Conservation (phyloP, 2,329 filamentous ascomycete genomes). For the Pseudonectria buxi region DNA sequence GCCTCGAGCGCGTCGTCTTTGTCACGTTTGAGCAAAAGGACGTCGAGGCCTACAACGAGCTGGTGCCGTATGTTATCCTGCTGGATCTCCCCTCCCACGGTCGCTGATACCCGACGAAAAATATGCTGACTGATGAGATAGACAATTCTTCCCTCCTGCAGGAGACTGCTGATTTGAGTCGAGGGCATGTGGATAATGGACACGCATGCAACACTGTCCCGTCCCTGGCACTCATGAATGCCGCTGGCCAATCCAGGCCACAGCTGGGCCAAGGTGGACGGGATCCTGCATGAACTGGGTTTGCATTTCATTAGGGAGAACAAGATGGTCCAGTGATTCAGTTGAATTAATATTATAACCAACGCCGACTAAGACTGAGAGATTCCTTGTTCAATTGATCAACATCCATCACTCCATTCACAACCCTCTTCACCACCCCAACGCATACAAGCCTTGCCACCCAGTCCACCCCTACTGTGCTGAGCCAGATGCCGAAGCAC, state of each 20-base stretch:
- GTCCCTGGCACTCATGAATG: too few species aligned
- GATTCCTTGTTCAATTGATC: background rate
- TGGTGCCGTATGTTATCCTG: conserved; percentile 58
- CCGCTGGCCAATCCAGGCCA: too few species aligned
- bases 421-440: background rate
- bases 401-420: background rate
- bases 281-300: too few species aligned
- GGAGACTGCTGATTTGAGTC: background rate
- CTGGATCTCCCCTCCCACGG: background rate
- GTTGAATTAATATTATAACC: too few species aligned
- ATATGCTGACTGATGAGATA: background rate
- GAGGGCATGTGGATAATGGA: too few species aligned
- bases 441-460: background rate
- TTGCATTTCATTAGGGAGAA: too few species aligned
- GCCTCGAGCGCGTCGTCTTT: conserved; percentile 71
- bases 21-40: conserved; percentile 79
- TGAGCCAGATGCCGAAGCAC: conserved; percentile 7
- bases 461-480: conserved; percentile 4
- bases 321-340: too few species aligned
- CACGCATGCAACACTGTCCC: too few species aligned
- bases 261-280: too few species aligned
- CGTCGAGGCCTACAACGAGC: conserved; percentile 60
- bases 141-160: background rate
- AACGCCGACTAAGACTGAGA: too few species aligned
- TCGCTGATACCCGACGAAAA: too few species aligned